phyloP scores from a whole-genome alignment of 169 alveolate genomes.

The Theileria parva region DNA sequence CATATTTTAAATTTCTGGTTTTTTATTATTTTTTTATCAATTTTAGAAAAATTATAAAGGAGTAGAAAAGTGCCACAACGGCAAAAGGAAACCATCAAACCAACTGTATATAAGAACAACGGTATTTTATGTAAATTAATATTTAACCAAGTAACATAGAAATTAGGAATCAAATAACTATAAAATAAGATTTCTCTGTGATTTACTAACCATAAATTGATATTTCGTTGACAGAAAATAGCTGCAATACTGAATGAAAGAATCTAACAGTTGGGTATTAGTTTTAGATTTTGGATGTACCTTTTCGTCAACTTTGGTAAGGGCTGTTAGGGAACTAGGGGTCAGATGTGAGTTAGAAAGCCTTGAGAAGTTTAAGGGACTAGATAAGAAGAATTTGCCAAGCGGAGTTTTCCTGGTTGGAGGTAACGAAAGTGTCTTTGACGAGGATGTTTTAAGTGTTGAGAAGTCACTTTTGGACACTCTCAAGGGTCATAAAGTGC shows the following conservation, averaged over 20 bases:
- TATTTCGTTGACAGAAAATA: background rate
- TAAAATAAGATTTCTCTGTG: background rate
- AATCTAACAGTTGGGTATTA: conserved; percentile 29
- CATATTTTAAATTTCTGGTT: background rate
- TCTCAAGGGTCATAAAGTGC: conserved; percentile 58
- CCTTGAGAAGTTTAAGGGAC: conserved; percentile 56
- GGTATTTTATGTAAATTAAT: background rate
- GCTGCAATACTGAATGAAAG: background rate
- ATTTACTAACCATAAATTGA: background rate
- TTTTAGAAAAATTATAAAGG: too few species aligned
- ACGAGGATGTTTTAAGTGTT: conserved; percentile 57
- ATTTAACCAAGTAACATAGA: background rate
- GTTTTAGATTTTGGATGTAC: conserved; percentile 75
- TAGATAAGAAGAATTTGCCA: conserved; percentile 44
- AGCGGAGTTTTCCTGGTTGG: conserved; percentile 76
- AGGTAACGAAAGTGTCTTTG: conserved; percentile 69
- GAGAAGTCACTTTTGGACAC: conserved; percentile 56
- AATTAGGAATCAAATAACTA: too few species aligned
- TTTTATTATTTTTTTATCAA: background rate
- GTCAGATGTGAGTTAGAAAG: conserved; percentile 71
- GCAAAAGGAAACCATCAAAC: background rate
- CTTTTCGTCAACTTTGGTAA: conserved; percentile 68
- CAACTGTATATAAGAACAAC: background rate
- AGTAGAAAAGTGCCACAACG: background rate
- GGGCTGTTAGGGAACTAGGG: conserved; percentile 64